Evolutionary conservation across 1,139 yeast genomes (phyloP).

Genomic region (Kodamaea arcana): DNA sequence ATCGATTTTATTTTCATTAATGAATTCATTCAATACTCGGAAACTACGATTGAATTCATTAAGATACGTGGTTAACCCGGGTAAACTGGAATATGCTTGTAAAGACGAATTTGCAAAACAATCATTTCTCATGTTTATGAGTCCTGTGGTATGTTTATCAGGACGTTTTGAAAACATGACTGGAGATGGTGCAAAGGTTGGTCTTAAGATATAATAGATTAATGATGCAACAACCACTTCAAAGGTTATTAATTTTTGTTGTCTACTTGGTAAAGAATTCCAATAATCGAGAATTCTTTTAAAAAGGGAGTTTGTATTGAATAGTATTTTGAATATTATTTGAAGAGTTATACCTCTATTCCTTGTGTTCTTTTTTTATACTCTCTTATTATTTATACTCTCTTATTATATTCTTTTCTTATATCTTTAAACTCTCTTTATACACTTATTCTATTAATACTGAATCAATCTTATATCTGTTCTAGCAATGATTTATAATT

Average conservation of each 20-base stretch:
- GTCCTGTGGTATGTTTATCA: conserved; percentile 78
- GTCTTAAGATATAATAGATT: conserved; percentile 22
- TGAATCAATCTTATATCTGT: too few species aligned
- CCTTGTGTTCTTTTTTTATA: too few species aligned
- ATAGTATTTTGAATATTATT: too few species aligned
- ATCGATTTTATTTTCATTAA: conserved; percentile 21
- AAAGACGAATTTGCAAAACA: conserved; percentile 91
- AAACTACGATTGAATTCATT: conserved; percentile 35
- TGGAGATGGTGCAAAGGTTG: conserved; percentile 14
- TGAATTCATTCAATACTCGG: conserved; percentile 25
- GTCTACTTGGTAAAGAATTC: neutral
- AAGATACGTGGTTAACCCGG: conserved; percentile 60
- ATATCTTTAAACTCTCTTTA: too few species aligned
- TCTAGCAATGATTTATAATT: too few species aligned
- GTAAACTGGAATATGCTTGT: conserved; percentile 76
- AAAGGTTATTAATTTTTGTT: neutral
- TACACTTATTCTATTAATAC: too few species aligned
- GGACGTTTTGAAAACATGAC: conserved; percentile 52
- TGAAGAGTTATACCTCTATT: too few species aligned
- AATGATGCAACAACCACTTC: neutral
- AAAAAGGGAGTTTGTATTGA: too few species aligned
- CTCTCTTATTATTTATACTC: too few species aligned
- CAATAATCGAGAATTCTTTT: neutral
- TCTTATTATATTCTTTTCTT: too few species aligned
- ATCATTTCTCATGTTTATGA: conserved; percentile 77